phyloP scores from a whole-genome alignment of 2,329 filamentous ascomycete genomes.

The Exophiala xenobiotica region DNA sequence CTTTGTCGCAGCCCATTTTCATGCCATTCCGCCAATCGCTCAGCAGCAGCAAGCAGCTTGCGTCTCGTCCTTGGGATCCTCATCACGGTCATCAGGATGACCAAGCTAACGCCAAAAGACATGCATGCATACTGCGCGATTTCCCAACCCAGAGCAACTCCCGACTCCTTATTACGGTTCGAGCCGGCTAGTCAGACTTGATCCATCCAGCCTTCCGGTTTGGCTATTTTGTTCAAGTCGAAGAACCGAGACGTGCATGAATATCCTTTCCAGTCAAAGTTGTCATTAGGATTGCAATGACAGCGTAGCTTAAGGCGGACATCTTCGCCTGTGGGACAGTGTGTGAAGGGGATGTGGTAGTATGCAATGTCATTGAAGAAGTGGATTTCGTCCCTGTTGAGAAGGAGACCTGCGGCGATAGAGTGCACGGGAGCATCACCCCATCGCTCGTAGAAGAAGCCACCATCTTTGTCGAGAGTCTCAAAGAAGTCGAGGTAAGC shows the following conservation, averaged over 20 bases:
- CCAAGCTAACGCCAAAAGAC: conserved; percentile 17
- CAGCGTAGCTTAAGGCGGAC: conserved; percentile 81
- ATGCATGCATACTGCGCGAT: conserved; percentile 22
- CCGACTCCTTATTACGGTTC: conserved; percentile 22
- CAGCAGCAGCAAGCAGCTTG: conserved; percentile 24
- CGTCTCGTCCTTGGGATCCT: conserved; percentile 29
- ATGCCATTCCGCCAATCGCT: conserved; percentile 29
- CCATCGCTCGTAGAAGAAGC: conserved; percentile 99
- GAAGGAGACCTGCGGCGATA: conserved; percentile 83
- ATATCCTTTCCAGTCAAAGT: conserved; percentile 99
- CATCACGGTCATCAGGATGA: conserved; percentile 26
- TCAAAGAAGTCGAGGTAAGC: conserved; percentile 91
- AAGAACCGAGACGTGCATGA: conserved; percentile 89
- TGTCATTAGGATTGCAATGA: conserved; percentile 91
- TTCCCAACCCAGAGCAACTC: conserved; percentile 16
- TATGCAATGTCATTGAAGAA: conserved; percentile 99
- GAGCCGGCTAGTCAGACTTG: conserved; percentile 48
- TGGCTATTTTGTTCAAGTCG: conserved; percentile 74
- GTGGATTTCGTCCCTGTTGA: conserved; percentile 91
- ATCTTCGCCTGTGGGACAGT: conserved; percentile 91
- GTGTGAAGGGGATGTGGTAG: conserved; percentile 95
- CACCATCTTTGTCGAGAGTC: conserved; percentile 81
- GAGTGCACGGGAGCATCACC: conserved; percentile 97
- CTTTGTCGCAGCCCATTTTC: conserved; percentile 16
- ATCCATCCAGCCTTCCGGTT: conserved; percentile 81